phyloP scores from a whole-genome alignment of 805 yeast genomes.

The Jamesozyma gamospora region DNA sequence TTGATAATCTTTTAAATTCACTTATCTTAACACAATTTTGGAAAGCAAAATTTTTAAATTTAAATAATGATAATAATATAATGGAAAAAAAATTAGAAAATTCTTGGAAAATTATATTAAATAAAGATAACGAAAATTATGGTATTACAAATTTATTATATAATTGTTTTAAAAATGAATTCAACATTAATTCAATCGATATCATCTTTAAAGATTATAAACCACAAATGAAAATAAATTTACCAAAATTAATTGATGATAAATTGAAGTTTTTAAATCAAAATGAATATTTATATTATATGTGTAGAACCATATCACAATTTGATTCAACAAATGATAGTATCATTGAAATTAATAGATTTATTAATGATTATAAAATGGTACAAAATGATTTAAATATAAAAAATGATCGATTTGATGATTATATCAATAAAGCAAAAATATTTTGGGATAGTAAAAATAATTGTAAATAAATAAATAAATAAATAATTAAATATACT shows the following conservation, averaged over 20 bases:
- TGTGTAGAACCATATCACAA: conserved; percentile 1
- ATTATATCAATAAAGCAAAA: conserved; percentile 4
- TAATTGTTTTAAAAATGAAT: too few relatives aligned
- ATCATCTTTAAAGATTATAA: background rate
- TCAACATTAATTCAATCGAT: too few relatives aligned
- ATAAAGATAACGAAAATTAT: background rate
- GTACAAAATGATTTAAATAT: background rate
- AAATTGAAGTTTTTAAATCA: background rate
- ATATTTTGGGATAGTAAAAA: too few relatives aligned
- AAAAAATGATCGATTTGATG: conserved; percentile 11
- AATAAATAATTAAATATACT: too few relatives aligned
- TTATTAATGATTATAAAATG: background rate
- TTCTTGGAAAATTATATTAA: conserved; percentile 13
- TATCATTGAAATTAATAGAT: background rate
- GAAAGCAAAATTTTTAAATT: background rate
- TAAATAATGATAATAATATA: background rate
- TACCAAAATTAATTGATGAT: background rate
- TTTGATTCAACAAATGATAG: background rate
- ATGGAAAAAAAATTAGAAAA: conserved; percentile 15
- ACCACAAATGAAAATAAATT: background rate
- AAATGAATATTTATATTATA: conserved; percentile 2
- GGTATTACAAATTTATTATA: too few relatives aligned
- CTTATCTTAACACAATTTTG: too few relatives aligned
- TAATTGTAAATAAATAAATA: too few relatives aligned
- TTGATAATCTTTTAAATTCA: conserved; percentile 25